phyloP scores from a whole-genome alignment of 2,329 filamentous ascomycete genomes.

The Fusarium aywerte region DNA sequence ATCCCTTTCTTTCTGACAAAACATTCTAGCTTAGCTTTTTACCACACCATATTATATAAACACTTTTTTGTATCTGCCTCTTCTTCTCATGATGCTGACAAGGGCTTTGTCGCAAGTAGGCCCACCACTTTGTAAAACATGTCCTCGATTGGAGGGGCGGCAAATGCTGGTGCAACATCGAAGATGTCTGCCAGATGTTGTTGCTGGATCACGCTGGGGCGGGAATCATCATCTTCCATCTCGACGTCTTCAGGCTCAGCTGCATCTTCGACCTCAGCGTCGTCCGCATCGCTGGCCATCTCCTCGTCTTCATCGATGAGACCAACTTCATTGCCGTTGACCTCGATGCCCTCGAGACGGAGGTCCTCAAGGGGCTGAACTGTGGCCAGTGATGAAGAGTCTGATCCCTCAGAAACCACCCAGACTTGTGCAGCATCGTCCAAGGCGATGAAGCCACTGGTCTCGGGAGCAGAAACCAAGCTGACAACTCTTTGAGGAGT shows the following conservation, averaged over 20 bases:
- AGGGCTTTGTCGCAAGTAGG: constrained; percentile 67
- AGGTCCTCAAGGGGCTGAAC: constrained; percentile 67
- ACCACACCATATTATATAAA: constrained; percentile 23
- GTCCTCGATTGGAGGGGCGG: constrained; percentile 77
- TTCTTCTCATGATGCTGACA: constrained; percentile 45
- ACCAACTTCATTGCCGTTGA: constrained; percentile 43
- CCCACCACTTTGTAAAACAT: constrained; percentile 78
- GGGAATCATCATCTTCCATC: constrained; percentile 60
- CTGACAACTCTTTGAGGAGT: constrained; percentile 71
- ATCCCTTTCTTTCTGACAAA: constrained; percentile 11
- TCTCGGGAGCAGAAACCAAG: constrained; percentile 70
- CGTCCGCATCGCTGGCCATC: constrained; percentile 57
- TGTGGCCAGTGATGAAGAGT: constrained; percentile 62
- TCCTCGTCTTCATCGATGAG: constrained; percentile 56
- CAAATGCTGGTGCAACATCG: constrained; percentile 74
- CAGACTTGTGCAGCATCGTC: constrained; percentile 81
- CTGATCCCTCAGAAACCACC: constrained; percentile 68
- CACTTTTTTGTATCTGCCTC: constrained; percentile 12
- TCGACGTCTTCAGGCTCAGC: constrained; percentile 59
- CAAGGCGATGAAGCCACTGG: constrained; percentile 78
- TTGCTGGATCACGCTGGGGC: constrained; percentile 70
- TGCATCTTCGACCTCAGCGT: constrained; percentile 51
- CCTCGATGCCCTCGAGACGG: constrained; percentile 56
- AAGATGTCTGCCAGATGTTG: constrained; percentile 77
- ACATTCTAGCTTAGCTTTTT: constrained; percentile 25